Percentiles rank a stretch among this genome's conserved stretches.
Conservation (phyloP, 2,329 filamentous ascomycete genomes). For the Fusarium sarcochroum region DNA sequence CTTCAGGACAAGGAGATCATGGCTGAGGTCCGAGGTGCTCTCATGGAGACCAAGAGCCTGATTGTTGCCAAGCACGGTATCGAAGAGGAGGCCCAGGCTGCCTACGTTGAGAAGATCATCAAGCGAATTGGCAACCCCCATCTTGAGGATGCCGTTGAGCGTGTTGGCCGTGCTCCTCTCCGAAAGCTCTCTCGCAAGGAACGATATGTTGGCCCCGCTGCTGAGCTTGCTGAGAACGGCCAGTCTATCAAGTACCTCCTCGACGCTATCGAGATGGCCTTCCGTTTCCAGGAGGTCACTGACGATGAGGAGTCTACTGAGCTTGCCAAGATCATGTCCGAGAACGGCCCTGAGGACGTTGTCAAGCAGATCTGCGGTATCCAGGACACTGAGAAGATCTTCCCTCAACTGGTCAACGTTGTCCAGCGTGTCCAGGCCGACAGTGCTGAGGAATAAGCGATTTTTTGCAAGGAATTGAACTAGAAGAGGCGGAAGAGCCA, state of each 20-base stretch:
- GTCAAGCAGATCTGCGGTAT: conserved; percentile 87
- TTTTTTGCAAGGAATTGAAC: not conserved
- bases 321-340: conserved; percentile 87
- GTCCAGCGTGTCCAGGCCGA: conserved; percentile 88
- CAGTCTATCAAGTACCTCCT: conserved; percentile 81
- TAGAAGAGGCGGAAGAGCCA: conserved; percentile 31
- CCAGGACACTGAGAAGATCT: conserved; percentile 82
- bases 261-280: conserved; percentile 88
- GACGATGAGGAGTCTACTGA: conserved; percentile 91
- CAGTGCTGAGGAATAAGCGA: conserved; percentile 60
- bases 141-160: conserved; percentile 92
- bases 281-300: conserved; percentile 95
- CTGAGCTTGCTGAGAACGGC: conserved; percentile 86
- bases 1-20: conserved; percentile 86
- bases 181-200: conserved; percentile 96
- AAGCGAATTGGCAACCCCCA: conserved; percentile 93
- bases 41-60: conserved; percentile 87
- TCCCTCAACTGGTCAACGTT: conserved; percentile 78
- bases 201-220: conserved; percentile 93
- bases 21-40: conserved; percentile 81
- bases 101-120: conserved; percentile 94
- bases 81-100: conserved; percentile 78
- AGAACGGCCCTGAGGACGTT: conserved; percentile 79
- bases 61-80: conserved; percentile 92
- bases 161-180: conserved; percentile 93